Percentiles rank a stretch among this genome's conserved stretches.
Conservation (phyloP, 495 filamentous ascomycete species). For the Penicillium taxi region DNA sequence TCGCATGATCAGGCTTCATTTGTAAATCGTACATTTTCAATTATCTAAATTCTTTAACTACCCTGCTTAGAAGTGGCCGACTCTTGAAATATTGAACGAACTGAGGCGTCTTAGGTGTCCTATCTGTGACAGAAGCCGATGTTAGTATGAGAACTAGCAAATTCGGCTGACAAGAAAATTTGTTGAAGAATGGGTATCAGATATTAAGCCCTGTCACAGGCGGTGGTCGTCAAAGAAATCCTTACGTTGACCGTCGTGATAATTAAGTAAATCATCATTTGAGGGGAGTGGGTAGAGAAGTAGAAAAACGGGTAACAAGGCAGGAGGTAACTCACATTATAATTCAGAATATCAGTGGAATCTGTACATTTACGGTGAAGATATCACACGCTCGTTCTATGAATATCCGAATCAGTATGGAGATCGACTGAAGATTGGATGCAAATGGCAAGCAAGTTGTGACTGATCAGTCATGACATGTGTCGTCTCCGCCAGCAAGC, state of each 20-base stretch:
- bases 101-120: too few species aligned
- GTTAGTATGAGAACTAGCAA: slow-evolving; percentile 14
- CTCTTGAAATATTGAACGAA: too few species aligned
- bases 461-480: slow-evolving; percentile 42
- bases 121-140: too few species aligned
- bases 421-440: slow-evolving; percentile 15
- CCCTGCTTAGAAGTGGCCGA: too few species aligned
- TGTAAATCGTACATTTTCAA: too few species aligned
- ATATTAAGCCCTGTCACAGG: slow-evolving; percentile 76
- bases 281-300: too few species aligned
- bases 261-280: slow-evolving; percentile 69
- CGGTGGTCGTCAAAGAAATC: slow-evolving; percentile 75
- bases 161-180: slow-evolving; percentile 12
- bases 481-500: slow-evolving; percentile 43
- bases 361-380: slow-evolving; percentile 18
- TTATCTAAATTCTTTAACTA: too few species aligned
- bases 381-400: background rate
- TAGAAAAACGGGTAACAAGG: slow-evolving; percentile 20
- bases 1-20: too few species aligned
- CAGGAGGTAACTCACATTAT: background rate
- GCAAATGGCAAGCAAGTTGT: slow-evolving; percentile 10
- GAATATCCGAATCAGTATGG: slow-evolving; percentile 20
- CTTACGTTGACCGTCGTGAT: slow-evolving; percentile 99
- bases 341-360: slow-evolving; percentile 3
- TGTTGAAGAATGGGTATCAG: slow-evolving; percentile 42